phyloP scores from a whole-genome alignment of 1,284 basidiomycete species.

The Ustilago vetiveriae region DNA sequence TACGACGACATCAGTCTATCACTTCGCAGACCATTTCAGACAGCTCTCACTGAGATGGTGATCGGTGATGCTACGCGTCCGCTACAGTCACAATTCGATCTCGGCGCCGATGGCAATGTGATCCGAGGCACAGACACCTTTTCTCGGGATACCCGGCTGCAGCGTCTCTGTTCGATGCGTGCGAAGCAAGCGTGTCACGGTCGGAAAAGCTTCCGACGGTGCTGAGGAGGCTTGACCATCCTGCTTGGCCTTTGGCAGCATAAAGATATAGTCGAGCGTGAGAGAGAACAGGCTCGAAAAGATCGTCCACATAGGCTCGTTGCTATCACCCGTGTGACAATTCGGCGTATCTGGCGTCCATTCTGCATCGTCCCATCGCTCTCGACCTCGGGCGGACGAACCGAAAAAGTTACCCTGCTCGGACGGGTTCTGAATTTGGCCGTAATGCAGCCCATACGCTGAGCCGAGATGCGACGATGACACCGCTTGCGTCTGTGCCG shows the following conservation, averaged over 20 bases:
- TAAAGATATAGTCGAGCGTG: constrained; percentile 79
- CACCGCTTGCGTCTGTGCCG: background rate
- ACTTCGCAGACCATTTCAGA: too few species aligned
- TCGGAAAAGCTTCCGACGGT: constrained; percentile 55
- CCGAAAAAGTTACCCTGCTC: constrained; percentile 55
- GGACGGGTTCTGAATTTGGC: constrained; percentile 26
- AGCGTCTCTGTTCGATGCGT: constrained; percentile 76
- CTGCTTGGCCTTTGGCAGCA: constrained; percentile 63
- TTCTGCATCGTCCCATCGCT: constrained; percentile 56
- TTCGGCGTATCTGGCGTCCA: constrained; percentile 47
- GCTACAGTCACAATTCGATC: constrained; percentile 23
- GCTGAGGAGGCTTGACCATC: background rate
- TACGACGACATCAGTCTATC: too few species aligned
- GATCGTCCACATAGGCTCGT: constrained; percentile 66
- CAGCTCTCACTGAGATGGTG: too few species aligned
- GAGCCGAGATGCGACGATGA: constrained; percentile 15
- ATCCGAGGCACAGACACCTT: constrained; percentile 83
- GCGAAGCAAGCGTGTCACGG: constrained; percentile 74
- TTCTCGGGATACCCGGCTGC: constrained; percentile 79
- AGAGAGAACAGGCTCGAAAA: constrained; percentile 62
- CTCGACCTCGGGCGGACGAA: constrained; percentile 40
- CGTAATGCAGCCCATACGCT: constrained; percentile 71
- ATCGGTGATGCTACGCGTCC: too few species aligned
- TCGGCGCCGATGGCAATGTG: constrained; percentile 78
- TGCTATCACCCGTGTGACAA: constrained; percentile 49